Conservation (phyloP, 2,329 filamentous ascomycete species). For the Pyricularia grisea region DNA sequence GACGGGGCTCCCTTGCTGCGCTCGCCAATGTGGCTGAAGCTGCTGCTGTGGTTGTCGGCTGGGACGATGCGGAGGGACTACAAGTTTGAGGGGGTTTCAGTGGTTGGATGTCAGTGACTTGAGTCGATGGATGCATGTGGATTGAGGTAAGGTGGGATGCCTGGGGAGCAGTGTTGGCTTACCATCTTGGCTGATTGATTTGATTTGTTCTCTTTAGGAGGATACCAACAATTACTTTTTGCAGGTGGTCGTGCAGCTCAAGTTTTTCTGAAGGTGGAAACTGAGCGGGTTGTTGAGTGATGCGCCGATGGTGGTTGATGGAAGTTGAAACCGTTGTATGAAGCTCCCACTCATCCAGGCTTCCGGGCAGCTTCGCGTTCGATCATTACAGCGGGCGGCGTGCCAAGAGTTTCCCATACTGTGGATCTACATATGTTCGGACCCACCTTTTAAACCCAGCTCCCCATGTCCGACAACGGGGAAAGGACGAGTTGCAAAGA, state of each 20-base stretch:
- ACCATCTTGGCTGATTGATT: slow-evolving; percentile 36
- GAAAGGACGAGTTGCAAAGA: not conserved
- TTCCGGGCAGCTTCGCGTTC: not conserved
- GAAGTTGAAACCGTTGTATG: slow-evolving; percentile 9
- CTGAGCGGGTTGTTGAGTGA: not conserved
- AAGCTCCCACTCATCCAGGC: not conserved
- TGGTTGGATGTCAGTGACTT: slow-evolving; percentile 8
- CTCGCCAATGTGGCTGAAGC: slow-evolving; percentile 50
- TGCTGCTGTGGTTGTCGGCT: slow-evolving; percentile 52
- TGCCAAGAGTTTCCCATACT: not conserved
- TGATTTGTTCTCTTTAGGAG: not conserved
- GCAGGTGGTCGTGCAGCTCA: not conserved
- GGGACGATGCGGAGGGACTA: slow-evolving; percentile 90
- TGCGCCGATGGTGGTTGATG: slow-evolving; percentile 5
- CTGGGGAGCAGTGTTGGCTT: slow-evolving; percentile 11
- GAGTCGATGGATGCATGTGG: slow-evolving; percentile 7
- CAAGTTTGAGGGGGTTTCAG: slow-evolving; percentile 7
- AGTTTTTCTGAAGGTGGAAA: not conserved
- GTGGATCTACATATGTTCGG: not conserved
- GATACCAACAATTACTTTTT: not conserved
- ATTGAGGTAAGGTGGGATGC: not conserved
- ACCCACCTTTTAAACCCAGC: not conserved
- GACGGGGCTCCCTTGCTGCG: slow-evolving; percentile 69
- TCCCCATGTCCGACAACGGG: not conserved
- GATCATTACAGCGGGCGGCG: not conserved